Conservation (phyloP, 495 filamentous ascomycete genomes). For the Sabuloglossum arenarium region DNA sequence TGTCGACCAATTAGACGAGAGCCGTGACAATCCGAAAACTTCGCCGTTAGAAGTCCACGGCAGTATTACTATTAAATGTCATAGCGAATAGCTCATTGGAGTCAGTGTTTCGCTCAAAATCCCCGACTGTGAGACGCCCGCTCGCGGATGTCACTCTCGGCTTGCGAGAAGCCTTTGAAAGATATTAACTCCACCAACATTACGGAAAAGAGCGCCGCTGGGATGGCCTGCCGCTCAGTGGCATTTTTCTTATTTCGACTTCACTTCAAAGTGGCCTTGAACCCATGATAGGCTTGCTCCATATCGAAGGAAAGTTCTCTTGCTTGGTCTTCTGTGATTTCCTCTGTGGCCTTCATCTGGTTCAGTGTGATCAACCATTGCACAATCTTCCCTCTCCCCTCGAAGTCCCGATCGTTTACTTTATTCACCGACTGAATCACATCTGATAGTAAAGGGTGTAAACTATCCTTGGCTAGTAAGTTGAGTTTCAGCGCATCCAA, state of each 20-base stretch:
- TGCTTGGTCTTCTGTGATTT: constrained; percentile 69
- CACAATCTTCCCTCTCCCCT: constrained; percentile 86
- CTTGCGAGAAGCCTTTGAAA: too few relatives aligned
- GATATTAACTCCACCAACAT: too few relatives aligned
- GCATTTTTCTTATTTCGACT: neutral
- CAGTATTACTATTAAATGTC: too few relatives aligned
- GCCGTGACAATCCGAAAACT: too few relatives aligned
- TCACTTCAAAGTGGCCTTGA: constrained; percentile 38
- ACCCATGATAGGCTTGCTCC: constrained; percentile 76
- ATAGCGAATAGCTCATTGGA: too few relatives aligned
- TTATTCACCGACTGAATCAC: constrained; percentile 93
- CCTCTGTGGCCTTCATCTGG: constrained; percentile 88
- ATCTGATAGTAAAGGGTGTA: constrained; percentile 83
- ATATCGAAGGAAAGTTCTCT: constrained; percentile 77
- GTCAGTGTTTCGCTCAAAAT: too few relatives aligned
- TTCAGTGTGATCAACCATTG: constrained; percentile 96
- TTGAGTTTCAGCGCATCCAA: constrained; percentile 82
- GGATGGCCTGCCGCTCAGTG: too few relatives aligned
- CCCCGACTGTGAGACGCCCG: too few relatives aligned
- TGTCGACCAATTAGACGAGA: too few relatives aligned
- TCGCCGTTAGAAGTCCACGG: too few relatives aligned
- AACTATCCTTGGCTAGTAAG: constrained; percentile 77
- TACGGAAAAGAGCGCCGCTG: too few relatives aligned
- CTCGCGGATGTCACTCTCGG: too few relatives aligned
- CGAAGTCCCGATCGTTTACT: constrained; percentile 83